A percentile compares a stretch with the other conserved stretches of the same genome.
These are phyloP conservation scores for Spathaspora boniae DNA, from an alignment of 805 yeast species.

Conservation along the genomic window DNA sequence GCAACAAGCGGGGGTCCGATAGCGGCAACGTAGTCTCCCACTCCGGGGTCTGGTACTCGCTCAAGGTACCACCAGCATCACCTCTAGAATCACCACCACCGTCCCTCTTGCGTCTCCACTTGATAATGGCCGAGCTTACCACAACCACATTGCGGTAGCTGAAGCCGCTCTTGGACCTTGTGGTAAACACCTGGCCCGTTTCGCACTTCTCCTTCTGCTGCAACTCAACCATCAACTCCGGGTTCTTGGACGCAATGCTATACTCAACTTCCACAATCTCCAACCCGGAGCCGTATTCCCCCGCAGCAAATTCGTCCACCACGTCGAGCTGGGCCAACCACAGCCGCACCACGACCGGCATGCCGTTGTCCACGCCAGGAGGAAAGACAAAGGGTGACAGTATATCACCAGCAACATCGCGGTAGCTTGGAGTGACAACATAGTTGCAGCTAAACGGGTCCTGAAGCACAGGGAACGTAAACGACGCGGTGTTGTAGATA, in stretches of 20 bases:
- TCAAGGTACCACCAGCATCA: constrained; percentile 15
- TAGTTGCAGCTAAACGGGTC: constrained; percentile 21
- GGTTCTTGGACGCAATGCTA: constrained; percentile 21
- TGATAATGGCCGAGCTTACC: constrained; percentile 18
- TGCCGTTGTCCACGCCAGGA: constrained; percentile 15
- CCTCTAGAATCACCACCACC: no score
- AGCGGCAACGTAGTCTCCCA: constrained; percentile 59
- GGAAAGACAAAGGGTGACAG: constrained; percentile 34
- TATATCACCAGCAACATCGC: constrained; percentile 27
- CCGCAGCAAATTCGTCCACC: constrained; percentile 10
- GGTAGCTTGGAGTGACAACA: constrained; percentile 24
- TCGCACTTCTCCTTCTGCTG: constrained; percentile 5
- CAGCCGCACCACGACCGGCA: constrained; percentile 30
- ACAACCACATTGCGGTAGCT: constrained; percentile 38
- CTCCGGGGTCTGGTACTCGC: constrained; percentile 30
- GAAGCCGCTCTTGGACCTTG: constrained; percentile 33
- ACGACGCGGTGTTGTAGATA: constrained; percentile 21
- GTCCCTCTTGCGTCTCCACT: constrained; percentile 29
- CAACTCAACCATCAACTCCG: constrained; percentile 22
- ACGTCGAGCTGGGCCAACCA: constrained; percentile 23
- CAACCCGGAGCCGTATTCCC: constrained; percentile 10
- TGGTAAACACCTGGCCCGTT: constrained; percentile 22
- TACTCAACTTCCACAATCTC: constrained; percentile 16
- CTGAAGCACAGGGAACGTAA: constrained; percentile 21
- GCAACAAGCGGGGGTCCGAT: constrained; percentile 65